phyloP scores from a whole-genome alignment of 2,329 filamentous ascomycete genomes.

The Arthroderma sp. region DNA sequence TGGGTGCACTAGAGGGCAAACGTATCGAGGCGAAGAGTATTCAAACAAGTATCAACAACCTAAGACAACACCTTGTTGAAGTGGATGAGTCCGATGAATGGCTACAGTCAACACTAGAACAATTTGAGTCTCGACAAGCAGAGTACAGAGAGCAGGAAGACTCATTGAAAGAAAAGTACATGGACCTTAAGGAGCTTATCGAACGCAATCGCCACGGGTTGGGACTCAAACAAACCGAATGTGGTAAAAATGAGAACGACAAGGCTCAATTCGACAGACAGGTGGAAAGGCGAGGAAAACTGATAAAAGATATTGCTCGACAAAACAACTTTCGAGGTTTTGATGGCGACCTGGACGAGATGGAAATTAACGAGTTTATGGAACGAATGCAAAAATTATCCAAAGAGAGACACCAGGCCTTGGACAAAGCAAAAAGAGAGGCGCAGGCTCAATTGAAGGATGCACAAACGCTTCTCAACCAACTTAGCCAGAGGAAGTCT shows the following conservation, averaged over 20 bases:
- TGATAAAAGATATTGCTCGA: constrained; percentile 67
- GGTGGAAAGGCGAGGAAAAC: constrained; percentile 53
- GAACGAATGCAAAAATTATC: constrained; percentile 62
- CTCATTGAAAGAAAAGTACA: constrained; percentile 51
- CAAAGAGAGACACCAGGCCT: constrained; percentile 63
- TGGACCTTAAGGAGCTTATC: constrained; percentile 46
- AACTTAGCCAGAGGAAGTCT: constrained; percentile 62
- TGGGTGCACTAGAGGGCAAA: constrained; percentile 65
- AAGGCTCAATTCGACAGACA: constrained; percentile 79
- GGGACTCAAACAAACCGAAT: constrained; percentile 33
- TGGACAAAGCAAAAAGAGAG: constrained; percentile 63
- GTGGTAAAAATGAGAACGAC: constrained; percentile 69
- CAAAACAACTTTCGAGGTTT: constrained; percentile 73
- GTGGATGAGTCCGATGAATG: constrained; percentile 66
- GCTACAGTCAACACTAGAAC: constrained; percentile 56
- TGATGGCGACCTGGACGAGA: constrained; percentile 64
- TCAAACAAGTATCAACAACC: constrained; percentile 56
- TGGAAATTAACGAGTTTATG: constrained; percentile 63
- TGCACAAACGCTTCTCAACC: constrained; percentile 59
- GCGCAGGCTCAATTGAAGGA: constrained; percentile 61
- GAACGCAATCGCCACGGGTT: constrained; percentile 34
- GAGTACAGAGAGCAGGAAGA: constrained; percentile 54
- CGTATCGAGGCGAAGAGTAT: constrained; percentile 60
- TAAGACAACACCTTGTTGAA: constrained; percentile 62
- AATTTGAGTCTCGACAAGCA: constrained; percentile 65